Base-by-base conservation (phyloP, 768 basidiomycete species). In the Xanthoconium purpureum region DNA sequence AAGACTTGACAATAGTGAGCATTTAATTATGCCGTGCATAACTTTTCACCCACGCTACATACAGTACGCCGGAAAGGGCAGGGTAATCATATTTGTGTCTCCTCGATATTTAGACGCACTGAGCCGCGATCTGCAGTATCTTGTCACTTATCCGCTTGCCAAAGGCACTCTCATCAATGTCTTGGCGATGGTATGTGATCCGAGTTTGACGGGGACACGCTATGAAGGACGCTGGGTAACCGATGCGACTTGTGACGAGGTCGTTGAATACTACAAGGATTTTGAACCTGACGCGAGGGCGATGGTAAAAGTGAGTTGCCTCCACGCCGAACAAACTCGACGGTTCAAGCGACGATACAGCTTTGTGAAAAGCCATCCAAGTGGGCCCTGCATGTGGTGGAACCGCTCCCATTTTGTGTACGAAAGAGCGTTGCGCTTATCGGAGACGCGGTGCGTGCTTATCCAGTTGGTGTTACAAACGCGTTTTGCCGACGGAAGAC, bases 351-450 rank as follows among this genome's bases (percentile, higher is more conserved):
- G 5, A 0, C 9, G 14, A 40, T 17, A 12, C 8, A 79, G 77
- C 70, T 70, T 43, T 68, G 75, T 28, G 66, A 73, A 12, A 63
- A 66, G 6, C 70, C 75, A 1, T 73, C 70, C 37, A 75, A 66
- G 62, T 83, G 80, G 78, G 74, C 76, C 4, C 61, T 83, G 33
- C 75, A 79, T 49, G 68, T 69, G 32, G 62, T 83, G 30, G 72
- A 71, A 14, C 71, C 73, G 10, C 66, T 83, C 10, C 71, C 75
- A 0, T 71, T 71, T 5, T 80, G 71, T 46, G 73, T 74, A 3
- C 66, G 62, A 17, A 73, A 73, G 11, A 67, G 72, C 6, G 75
- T 83, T 0, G 75, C 75, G 7, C 70, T 85, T 10, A 65, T 79
- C 4, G 82, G 82, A 8, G 83, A 84, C 60, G 76, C 83, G 15